These are phyloP conservation scores for Parmelia sp. DNA, from an alignment of 495 filamentous ascomycete species.

Conservation along the genomic window DNA sequence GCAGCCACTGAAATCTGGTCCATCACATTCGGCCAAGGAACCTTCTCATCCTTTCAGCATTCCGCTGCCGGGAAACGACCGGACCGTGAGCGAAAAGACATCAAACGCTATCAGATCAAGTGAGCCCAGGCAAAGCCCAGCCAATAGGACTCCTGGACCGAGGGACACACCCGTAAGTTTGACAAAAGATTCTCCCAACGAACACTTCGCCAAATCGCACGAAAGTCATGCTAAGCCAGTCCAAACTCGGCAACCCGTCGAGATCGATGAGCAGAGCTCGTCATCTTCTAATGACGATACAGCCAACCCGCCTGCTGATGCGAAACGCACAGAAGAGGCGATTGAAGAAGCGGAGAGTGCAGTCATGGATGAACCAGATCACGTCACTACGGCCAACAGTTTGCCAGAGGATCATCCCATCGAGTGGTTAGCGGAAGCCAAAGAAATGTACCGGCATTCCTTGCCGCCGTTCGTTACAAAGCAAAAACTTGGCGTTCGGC, in stretches of 20 bases:
- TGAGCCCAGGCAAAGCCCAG: not conserved
- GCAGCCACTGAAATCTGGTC: not conserved
- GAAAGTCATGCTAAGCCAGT: not conserved
- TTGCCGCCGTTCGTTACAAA: not conserved
- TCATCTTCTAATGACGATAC: not conserved
- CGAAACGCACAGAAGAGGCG: not conserved
- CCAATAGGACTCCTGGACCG: not conserved
- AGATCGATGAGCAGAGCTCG: not conserved
- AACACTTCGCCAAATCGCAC: no score
- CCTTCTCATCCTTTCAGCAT: not conserved
- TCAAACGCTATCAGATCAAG: not conserved
- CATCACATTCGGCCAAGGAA: no score
- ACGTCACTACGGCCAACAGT: not conserved
- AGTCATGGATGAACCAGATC: not conserved
- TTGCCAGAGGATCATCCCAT: conserved; percentile 3
- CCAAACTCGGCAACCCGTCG: not conserved
- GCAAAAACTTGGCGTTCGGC: not conserved
- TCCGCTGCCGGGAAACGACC: not conserved
- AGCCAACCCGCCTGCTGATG: not conserved
- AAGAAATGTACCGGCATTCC: not conserved
- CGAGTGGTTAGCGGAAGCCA: not conserved
- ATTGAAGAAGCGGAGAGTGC: not conserved
- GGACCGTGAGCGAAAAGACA: not conserved
- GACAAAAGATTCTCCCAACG: not conserved
- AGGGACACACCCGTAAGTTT: not conserved